phyloP scores from a whole-genome alignment of 2,329 filamentous ascomycete genomes.

The Aulographum hederae region DNA sequence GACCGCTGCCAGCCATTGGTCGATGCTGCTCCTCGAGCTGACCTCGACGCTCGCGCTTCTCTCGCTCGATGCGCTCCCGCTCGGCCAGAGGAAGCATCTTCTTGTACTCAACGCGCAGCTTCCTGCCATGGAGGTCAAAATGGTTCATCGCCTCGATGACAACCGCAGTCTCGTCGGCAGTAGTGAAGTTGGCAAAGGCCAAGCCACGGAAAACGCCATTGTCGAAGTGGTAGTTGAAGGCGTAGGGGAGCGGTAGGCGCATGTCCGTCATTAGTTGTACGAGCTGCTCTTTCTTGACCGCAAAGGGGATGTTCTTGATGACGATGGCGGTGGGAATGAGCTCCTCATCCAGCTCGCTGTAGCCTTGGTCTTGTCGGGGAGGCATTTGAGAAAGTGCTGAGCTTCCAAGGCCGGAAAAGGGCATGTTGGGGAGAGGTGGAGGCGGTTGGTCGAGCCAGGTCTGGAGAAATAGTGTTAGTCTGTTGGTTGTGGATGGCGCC shows the following conservation, averaged over 20 bases:
- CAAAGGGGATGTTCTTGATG: constrained; percentile 98
- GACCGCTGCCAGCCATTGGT: constrained; percentile 35
- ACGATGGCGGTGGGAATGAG: constrained; percentile 96
- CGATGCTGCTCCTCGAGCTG: constrained; percentile 96
- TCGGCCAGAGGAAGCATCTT: constrained; percentile 96
- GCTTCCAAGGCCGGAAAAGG: constrained; percentile 18
- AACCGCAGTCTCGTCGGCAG: constrained; percentile 75
- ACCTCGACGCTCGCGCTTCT: constrained; percentile 88
- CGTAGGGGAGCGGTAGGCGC: constrained; percentile 84
- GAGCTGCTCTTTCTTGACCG: constrained; percentile 90
- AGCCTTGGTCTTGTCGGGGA: constrained; percentile 14
- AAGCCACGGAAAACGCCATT: constrained; percentile 91
- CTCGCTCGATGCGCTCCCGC: constrained; percentile 85
- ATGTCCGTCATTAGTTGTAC: constrained; percentile 88
- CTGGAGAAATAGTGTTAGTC: constrained; percentile 23
- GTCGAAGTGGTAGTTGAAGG: constrained; percentile 99
- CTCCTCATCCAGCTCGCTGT: constrained; percentile 51
- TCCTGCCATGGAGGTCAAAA: constrained; percentile 84
- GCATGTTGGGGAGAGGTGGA: constrained; percentile 23
- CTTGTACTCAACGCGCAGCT: constrained; percentile 94
- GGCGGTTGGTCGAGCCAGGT: constrained; percentile 41
- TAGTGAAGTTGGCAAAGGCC: constrained; percentile 96
- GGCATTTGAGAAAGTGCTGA: neutral
- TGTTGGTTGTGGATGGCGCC: too few species aligned
- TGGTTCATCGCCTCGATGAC: constrained; percentile 94